These are phyloP conservation scores for Clonostachys rosea DNA, from an alignment of 2,329 filamentous ascomycete species.

Conservation along the genomic window DNA sequence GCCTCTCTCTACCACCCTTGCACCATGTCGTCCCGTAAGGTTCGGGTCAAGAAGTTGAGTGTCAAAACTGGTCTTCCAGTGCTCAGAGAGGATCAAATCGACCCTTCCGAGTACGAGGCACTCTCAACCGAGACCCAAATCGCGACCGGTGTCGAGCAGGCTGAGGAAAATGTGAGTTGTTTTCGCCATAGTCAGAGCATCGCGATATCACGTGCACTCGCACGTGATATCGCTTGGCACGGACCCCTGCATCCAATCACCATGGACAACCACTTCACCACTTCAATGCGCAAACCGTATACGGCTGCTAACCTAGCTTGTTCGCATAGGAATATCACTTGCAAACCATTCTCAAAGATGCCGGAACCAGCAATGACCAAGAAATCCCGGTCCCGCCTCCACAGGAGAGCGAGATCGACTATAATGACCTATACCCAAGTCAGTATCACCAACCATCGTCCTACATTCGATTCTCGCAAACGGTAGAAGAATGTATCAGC, in stretches of 20 bases:
- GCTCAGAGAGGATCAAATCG: conserved; percentile 86
- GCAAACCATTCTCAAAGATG: conserved; percentile 67
- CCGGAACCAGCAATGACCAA: conserved; percentile 50
- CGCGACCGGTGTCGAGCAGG: conserved; percentile 94
- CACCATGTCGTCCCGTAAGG: conserved; percentile 62
- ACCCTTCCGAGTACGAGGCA: conserved; percentile 79
- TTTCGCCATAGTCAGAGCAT: conserved; percentile 16
- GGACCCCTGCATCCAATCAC: not conserved
- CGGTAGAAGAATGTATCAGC: conserved; percentile 90
- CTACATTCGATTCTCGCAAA: conserved; percentile 97
- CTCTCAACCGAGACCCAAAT: conserved; percentile 81
- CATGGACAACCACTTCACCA: not conserved
- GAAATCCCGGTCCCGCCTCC: conserved; percentile 64
- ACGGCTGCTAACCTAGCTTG: not conserved
- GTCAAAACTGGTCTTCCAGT: conserved; percentile 84
- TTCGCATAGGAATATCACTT: conserved; percentile 81
- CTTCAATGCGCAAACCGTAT: not conserved
- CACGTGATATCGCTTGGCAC: conserved; percentile 34
- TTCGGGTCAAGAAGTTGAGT: conserved; percentile 87
- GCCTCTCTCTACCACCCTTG: conserved; percentile 22
- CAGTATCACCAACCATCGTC: conserved; percentile 80
- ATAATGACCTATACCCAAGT: conserved; percentile 82
- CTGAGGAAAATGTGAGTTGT: conserved; percentile 88
- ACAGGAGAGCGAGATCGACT: conserved; percentile 65
- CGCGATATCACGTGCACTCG: conserved; percentile 40